phyloP scores from a whole-genome alignment of 257 asterid genomes.

The Penstemon barbatus region DNA sequence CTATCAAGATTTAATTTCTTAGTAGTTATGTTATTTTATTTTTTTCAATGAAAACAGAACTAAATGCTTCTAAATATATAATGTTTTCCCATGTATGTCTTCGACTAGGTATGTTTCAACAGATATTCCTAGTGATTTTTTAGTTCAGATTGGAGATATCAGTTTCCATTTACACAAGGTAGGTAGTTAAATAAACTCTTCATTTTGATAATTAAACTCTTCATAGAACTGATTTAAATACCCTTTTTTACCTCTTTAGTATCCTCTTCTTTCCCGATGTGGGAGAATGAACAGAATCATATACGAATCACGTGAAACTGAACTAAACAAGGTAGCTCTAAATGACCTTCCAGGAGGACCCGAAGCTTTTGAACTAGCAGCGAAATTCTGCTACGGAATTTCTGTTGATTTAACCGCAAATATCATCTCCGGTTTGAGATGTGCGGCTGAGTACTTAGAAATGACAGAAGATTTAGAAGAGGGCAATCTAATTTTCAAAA shows the following conservation, averaged over 20 bases:
- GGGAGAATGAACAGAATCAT: slow-evolving; percentile 81
- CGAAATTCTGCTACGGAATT: slow-evolving; percentile 79
- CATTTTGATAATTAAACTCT: too few relatives aligned
- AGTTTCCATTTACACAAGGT: slow-evolving; percentile 94
- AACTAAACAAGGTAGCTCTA: slow-evolving; percentile 46
- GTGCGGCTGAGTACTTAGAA: slow-evolving; percentile 82
- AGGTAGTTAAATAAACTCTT: too few relatives aligned
- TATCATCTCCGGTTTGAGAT: slow-evolving; percentile 70
- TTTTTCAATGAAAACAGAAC: background rate
- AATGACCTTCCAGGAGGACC: slow-evolving; percentile 91
- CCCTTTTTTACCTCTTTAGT: slow-evolving; percentile 35
- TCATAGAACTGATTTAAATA: slow-evolving; percentile 13
- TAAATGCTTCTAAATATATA: background rate
- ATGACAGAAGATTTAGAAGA: slow-evolving; percentile 88
- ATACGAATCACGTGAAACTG: slow-evolving; percentile 65
- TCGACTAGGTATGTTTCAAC: slow-evolving; percentile 74
- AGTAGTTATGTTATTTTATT: background rate
- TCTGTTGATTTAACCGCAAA: slow-evolving; percentile 69
- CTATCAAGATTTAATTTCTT: too few relatives aligned
- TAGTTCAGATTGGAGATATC: slow-evolving; percentile 78
- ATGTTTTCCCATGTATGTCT: slow-evolving; percentile 11
- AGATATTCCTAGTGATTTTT: slow-evolving; percentile 85
- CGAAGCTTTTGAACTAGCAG: slow-evolving; percentile 73
- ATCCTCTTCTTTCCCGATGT: slow-evolving; percentile 86
- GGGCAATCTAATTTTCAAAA: slow-evolving; percentile 66